A percentile compares a stretch with the other conserved stretches of the same genome.
Conservation (phyloP, 2,329 filamentous ascomycete species). For the Fusarium mundagurra region DNA sequence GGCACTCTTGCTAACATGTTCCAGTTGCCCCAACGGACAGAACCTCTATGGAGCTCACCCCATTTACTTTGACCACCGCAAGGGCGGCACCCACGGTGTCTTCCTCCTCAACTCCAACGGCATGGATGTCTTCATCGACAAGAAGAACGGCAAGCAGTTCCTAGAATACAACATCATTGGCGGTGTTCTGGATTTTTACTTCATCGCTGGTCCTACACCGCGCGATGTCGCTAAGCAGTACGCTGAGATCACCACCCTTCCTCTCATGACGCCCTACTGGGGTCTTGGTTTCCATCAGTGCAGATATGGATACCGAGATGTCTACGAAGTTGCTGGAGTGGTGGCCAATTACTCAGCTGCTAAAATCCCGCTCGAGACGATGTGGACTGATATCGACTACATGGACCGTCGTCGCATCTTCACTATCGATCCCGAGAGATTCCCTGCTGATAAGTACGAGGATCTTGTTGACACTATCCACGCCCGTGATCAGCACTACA, state of each 20-base stretch:
- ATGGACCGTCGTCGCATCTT: constrained; percentile 57
- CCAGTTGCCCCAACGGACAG: constrained; percentile 62
- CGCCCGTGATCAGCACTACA: constrained; percentile 72
- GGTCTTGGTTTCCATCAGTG: constrained; percentile 71
- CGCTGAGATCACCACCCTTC: constrained; percentile 63
- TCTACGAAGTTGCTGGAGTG: constrained; percentile 72
- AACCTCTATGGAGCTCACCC: constrained; percentile 81
- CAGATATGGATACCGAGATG: constrained; percentile 71
- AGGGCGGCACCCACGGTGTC: constrained; percentile 67
- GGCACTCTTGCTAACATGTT: fast-evolving
- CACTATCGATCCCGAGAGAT: constrained; percentile 71
- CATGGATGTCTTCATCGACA: constrained; percentile 81
- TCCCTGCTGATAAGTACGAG: constrained; percentile 69
- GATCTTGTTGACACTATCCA: constrained; percentile 75
- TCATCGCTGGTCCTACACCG: constrained; percentile 67
- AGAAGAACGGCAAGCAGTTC: constrained; percentile 67
- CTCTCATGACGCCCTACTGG: constrained; percentile 73
- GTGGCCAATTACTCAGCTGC: constrained; percentile 74
- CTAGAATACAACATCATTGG: constrained; percentile 84
- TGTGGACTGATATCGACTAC: constrained; percentile 57
- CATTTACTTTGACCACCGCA: constrained; percentile 78
- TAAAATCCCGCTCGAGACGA: constrained; percentile 69
- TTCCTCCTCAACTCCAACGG: constrained; percentile 78
- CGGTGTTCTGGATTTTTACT: constrained; percentile 79
- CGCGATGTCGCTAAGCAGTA: constrained; percentile 69